These are phyloP conservation scores for Coprinopsis marcescibilis DNA, from an alignment of 768 basidiomycete species.

Conservation along the genomic window DNA sequence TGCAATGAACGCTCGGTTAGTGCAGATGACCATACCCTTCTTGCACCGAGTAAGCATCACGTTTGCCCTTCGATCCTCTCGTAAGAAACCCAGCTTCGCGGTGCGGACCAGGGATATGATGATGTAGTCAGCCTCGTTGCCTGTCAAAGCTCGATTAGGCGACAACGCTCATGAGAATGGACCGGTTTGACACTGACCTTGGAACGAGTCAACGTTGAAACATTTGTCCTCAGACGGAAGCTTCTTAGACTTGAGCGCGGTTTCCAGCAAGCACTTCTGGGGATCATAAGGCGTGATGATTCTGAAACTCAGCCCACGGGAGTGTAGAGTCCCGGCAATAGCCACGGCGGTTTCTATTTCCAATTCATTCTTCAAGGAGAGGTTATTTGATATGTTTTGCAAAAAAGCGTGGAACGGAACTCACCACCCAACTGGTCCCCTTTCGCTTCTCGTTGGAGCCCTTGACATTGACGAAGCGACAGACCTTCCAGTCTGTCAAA, in stretches of 20 bases:
- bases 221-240: slow-evolving; percentile 55
- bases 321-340: slow-evolving; percentile 40
- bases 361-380: slow-evolving; percentile 55
- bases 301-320: slow-evolving; percentile 35
- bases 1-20: slow-evolving; percentile 47
- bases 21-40: slow-evolving; percentile 59
- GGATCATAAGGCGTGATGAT: slow-evolving; percentile 76
- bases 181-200: slow-evolving; percentile 38
- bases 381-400: slow-evolving; percentile 5
- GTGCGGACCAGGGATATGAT: slow-evolving; percentile 15
- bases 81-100: slow-evolving; percentile 45
- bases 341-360: slow-evolving; percentile 32
- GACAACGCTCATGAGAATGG: neutral
- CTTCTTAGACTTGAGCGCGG: slow-evolving; percentile 35
- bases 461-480: slow-evolving; percentile 52
- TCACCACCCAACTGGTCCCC: slow-evolving; percentile 34
- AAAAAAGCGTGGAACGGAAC: neutral
- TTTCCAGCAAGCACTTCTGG: slow-evolving; percentile 52
- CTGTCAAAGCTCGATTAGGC: slow-evolving; percentile 26
- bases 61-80: slow-evolving; percentile 54
- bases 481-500: slow-evolving; percentile 31
- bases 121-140: slow-evolving; percentile 58
- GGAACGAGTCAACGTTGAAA: slow-evolving; percentile 77
- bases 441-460: slow-evolving; percentile 25
- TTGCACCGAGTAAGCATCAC: slow-evolving; percentile 75